Evolutionary conservation across 306 rosid species (phyloP).

Genomic region (Casuarina cunninghamiana): DNA sequence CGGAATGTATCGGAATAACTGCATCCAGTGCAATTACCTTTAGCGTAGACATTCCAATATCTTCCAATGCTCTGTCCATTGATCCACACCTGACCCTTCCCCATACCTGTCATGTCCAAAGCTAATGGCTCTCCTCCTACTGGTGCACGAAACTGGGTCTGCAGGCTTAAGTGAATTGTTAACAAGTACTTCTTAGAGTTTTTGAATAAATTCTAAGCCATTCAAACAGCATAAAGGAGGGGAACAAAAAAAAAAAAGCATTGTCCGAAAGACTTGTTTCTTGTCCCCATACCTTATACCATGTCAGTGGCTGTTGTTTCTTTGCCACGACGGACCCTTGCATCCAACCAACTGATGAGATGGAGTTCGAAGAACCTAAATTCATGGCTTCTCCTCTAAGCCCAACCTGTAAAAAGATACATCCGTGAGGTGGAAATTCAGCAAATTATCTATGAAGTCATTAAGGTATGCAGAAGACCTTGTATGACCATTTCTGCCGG

Average conservation of each 20-base stretch:
- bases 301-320: constrained; percentile 64
- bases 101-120: constrained; percentile 79
- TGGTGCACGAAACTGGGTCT: constrained; percentile 64
- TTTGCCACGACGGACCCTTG: constrained; percentile 34
- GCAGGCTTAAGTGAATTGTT: constrained; percentile 23
- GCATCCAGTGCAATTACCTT: constrained; percentile 57
- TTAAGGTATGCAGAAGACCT: constrained; percentile 45
- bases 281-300: constrained; percentile 46
- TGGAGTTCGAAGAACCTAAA: constrained; percentile 48
- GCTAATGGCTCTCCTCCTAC: constrained; percentile 78
- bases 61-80: constrained; percentile 84
- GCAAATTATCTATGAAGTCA: neutral
- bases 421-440: neutral
- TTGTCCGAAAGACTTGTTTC: constrained; percentile 3
- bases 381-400: constrained; percentile 46
- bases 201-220: neutral
- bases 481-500: constrained; percentile 86
- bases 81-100: constrained; percentile 86
- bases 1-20: constrained; percentile 63
- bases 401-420: constrained; percentile 42
- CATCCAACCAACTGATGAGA: constrained; percentile 59
- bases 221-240: neutral
- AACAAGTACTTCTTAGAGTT: neutral
- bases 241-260: neutral
- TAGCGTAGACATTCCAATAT: constrained; percentile 75